Evolutionary conservation across 768 basidiomycete genomes (phyloP), one percentile per base, ranked within the genome.

Genomic region (Lepiota brunneoincarnata): DNA sequence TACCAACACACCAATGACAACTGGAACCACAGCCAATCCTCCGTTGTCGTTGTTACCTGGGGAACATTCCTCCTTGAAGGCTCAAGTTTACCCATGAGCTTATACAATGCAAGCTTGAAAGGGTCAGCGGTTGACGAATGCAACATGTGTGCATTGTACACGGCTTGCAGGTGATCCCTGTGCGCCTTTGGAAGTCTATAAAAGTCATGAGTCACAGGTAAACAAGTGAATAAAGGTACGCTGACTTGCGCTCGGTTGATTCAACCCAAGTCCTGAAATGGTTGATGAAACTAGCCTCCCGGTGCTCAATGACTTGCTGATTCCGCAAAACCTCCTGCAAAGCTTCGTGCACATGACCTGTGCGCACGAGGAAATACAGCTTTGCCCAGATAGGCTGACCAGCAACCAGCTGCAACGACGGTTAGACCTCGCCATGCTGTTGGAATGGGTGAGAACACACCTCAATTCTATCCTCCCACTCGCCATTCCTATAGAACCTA

Each of bases 1-100:
- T 21, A 34, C 12, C 4, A 6, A 58, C 73, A 26, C 44, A 85
- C 90, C 83, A 98, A 89, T 1, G 87, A 79, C 12, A 98, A 79
- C 72, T 99, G 95, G 75, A 95, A 87, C 96, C 96, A 99, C 34
- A 98, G 75, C 96, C 96, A 99, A 69, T 99, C 97, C 67, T 98
- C 97, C 2, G 92, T 94, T 1, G 94, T 95, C 9, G 81, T 81
- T 0, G 94, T 98, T 4, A 98, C 93, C 37, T 86, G 82, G 4
- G 84, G 80, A 2, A 95, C 86, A 61, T 83, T 88, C 44, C 93
- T 80, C 52, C 90, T 78, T 4, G 81, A 70, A 1, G 93, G 84
- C 61, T 99, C 97, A 49, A 96, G 80, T 62, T 90, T 90, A 40
- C 93, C 96, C 77, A 98, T 89, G 34, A 99, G 75, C 68, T 97